Evolutionary conservation across 1,284 basidiomycete species (phyloP).

Genomic region (Takashimella koratensis): DNA sequence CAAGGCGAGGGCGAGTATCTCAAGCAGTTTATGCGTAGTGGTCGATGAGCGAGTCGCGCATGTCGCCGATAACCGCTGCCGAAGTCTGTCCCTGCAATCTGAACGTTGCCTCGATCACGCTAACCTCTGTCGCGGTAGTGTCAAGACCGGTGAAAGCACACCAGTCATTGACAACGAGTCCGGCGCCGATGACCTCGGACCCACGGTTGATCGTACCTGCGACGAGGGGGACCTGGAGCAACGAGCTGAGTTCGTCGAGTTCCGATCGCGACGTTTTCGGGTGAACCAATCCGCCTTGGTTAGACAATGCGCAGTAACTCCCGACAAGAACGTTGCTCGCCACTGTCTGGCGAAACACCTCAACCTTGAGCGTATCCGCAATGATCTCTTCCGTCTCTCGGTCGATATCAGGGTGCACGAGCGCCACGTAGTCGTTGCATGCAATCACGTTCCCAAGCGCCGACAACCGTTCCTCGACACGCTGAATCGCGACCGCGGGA

Average conservation of each 20-base stretch:
- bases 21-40: slow-evolving; percentile 75
- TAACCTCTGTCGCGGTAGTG: slow-evolving; percentile 97
- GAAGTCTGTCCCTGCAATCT: slow-evolving; percentile 85
- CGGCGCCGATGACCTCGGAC: slow-evolving; percentile 95
- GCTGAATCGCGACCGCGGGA: slow-evolving; percentile 84
- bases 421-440: slow-evolving; percentile 95
- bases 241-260: slow-evolving; percentile 92
- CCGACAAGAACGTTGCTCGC: slow-evolving; percentile 97
- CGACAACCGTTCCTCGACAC: slow-evolving; percentile 92
- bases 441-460: slow-evolving; percentile 98
- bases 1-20: too few relatives aligned
- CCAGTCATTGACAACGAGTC: slow-evolving; percentile 98
- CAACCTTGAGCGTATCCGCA: slow-evolving; percentile 97
- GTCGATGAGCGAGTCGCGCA: slow-evolving; percentile 90
- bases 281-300: slow-evolving; percentile 94
- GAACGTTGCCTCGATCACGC: slow-evolving; percentile 96
- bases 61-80: slow-evolving; percentile 84
- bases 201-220: slow-evolving; percentile 98
- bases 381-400: slow-evolving; percentile 99
- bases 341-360: slow-evolving; percentile 97
- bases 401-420: slow-evolving; percentile 96
- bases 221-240: slow-evolving; percentile 92
- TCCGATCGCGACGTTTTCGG: slow-evolving; percentile 96
- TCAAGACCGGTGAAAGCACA: slow-evolving; percentile 95
- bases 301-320: slow-evolving; percentile 89